phyloP scores from a whole-genome alignment of 495 filamentous ascomycete genomes.

The Neurospora pannonica region DNA sequence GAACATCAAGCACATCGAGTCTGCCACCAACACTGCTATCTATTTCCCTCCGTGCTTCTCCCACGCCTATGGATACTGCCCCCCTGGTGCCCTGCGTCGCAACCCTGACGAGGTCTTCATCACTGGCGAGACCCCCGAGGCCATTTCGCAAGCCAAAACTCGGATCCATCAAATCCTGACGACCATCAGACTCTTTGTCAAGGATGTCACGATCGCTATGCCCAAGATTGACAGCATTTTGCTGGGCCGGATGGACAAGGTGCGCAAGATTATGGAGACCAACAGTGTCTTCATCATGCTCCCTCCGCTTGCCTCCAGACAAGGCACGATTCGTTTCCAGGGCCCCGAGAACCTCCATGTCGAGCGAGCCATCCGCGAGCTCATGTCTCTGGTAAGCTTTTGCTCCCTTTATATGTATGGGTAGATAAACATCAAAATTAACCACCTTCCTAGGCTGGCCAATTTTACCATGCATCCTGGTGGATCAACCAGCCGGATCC shows the following conservation, averaged over 20 bases:
- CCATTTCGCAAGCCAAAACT: constrained; percentile 77
- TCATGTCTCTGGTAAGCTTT: constrained; percentile 75
- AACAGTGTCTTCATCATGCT: constrained; percentile 93
- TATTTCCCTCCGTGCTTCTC: constrained; percentile 96
- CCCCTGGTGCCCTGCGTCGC: constrained; percentile 64
- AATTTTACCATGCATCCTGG: constrained; percentile 97
- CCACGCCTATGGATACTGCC: constrained; percentile 76
- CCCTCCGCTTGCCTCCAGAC: constrained; percentile 71
- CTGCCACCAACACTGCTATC: constrained; percentile 85
- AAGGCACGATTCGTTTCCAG: constrained; percentile 74
- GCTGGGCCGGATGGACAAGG: constrained; percentile 85
- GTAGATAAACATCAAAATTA: constrained; percentile 13
- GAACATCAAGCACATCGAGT: constrained; percentile 95
- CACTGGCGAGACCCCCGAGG: constrained; percentile 71
- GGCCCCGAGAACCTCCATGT: constrained; percentile 86
- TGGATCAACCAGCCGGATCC: constrained; percentile 74
- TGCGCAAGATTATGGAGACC: constrained; percentile 92
- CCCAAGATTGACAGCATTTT: constrained; percentile 91
- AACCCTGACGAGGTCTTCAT: constrained; percentile 88
- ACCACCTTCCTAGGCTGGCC: constrained; percentile 56
- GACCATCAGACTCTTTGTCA: constrained; percentile 75
- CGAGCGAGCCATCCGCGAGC: constrained; percentile 85
- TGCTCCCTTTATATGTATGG: not conserved
- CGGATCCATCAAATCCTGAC: constrained; percentile 72
- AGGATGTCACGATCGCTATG: constrained; percentile 75